Conservation (phyloP, 1,139 yeast species). For the Nadsonia commutata region DNA sequence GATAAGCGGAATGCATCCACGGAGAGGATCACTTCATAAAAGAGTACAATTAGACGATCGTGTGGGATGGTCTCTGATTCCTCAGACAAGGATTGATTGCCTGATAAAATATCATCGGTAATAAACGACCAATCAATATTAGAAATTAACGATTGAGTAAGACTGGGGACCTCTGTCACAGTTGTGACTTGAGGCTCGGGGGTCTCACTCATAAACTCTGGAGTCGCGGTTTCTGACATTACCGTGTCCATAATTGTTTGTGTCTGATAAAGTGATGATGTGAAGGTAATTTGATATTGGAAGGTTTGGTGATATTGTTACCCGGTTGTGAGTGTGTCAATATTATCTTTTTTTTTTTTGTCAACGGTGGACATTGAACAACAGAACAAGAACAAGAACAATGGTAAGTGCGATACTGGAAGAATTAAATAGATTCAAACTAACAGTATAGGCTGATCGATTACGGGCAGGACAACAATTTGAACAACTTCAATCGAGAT, state of each 20-base stretch:
- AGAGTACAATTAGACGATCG: conserved; percentile 10
- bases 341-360: background rate
- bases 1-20: conserved; percentile 8
- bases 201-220: no score
- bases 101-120: background rate
- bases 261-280: no score
- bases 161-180: background rate
- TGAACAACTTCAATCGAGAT: conserved; percentile 45
- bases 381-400: conserved; percentile 6
- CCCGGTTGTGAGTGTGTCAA: background rate
- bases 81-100: conserved; percentile 3
- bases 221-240: no score
- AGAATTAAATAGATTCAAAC: background rate
- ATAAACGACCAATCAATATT: background rate
- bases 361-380: conserved; percentile 9
- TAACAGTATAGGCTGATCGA: conserved; percentile 41
- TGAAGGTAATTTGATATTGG: no score
- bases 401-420: background rate
- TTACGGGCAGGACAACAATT: conserved; percentile 50
- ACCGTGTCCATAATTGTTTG: no score
- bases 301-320: background rate
- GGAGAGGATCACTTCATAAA: conserved; percentile 13
- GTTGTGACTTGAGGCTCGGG: background rate
- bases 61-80: conserved; percentile 2
- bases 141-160: background rate